Conservation (phyloP, 2,329 filamentous ascomycete genomes). For the Curvularia sp. region DNA sequence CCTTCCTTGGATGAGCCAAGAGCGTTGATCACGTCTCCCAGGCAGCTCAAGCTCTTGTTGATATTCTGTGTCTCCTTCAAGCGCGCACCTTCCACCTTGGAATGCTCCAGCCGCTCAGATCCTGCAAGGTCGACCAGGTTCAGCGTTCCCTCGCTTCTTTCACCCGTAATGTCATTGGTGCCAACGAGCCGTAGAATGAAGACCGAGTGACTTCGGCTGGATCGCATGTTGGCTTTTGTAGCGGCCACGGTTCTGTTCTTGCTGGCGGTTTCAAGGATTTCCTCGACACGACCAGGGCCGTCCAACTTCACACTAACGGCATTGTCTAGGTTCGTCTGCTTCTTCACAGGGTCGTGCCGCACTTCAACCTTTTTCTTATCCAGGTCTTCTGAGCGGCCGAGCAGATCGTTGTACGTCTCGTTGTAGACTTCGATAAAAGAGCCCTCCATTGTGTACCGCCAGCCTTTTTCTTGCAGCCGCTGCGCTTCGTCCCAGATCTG, state of each 20-base stretch:
- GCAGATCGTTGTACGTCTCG: slow-evolving; percentile 90
- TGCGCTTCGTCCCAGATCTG: slow-evolving; percentile 93
- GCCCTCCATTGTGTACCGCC: slow-evolving; percentile 93
- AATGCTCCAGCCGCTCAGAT: slow-evolving; percentile 88
- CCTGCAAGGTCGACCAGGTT: slow-evolving; percentile 96
- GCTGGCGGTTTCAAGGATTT: slow-evolving; percentile 79
- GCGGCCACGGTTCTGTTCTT: slow-evolving; percentile 91
- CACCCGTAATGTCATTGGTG: slow-evolving; percentile 75
- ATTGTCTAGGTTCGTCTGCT: slow-evolving; percentile 82
- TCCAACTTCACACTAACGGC: slow-evolving; percentile 79
- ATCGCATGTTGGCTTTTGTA: slow-evolving; percentile 96
- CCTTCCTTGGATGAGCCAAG: slow-evolving; percentile 81
- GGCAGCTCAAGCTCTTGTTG: slow-evolving; percentile 90
- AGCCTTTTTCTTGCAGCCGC: slow-evolving; percentile 85
- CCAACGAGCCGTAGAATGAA: slow-evolving; percentile 81
- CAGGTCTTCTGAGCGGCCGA: slow-evolving; percentile 74
- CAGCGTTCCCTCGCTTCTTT: slow-evolving; percentile 88
- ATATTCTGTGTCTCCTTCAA: slow-evolving; percentile 96
- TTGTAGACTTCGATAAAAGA: slow-evolving; percentile 99
- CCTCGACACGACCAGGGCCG: slow-evolving; percentile 79
- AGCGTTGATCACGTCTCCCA: slow-evolving; percentile 93
- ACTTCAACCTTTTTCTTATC: slow-evolving; percentile 88
- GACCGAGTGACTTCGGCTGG: slow-evolving; percentile 92
- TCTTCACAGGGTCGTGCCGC: slow-evolving; percentile 80
- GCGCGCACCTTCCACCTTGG: slow-evolving; percentile 82